Conservation (phyloP, 768 basidiomycete genomes). For the Kwoniella bestiolae region DNA sequence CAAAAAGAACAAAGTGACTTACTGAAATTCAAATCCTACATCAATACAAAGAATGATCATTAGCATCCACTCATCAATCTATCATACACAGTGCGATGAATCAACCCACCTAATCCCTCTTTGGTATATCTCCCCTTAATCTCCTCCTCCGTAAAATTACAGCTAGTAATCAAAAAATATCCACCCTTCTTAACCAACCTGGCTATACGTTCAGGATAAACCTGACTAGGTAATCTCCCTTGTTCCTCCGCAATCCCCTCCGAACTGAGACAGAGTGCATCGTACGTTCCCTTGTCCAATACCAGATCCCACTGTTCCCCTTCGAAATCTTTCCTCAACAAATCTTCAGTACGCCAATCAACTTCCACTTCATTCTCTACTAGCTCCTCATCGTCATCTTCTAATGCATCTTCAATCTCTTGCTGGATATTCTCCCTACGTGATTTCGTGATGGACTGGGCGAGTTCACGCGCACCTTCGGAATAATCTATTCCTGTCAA, state of each 20-base stretch:
- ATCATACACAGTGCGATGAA: no score
- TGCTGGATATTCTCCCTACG: constrained; percentile 26
- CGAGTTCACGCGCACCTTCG: constrained; percentile 53
- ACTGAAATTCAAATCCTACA: constrained; percentile 49
- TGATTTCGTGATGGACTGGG: constrained; percentile 41
- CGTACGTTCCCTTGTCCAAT: constrained; percentile 60
- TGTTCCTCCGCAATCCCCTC: constrained; percentile 37
- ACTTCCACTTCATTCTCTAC: constrained; percentile 27
- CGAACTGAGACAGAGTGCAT: constrained; percentile 57
- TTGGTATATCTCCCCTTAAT: constrained; percentile 53
- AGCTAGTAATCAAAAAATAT: constrained; percentile 60
- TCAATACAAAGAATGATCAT: neutral
- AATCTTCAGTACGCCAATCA: constrained; percentile 49
- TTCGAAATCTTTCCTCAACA: constrained; percentile 39
- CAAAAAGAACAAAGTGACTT: no score
- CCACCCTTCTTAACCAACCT: constrained; percentile 55
- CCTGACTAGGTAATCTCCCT: constrained; percentile 48
- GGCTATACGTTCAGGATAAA: constrained; percentile 57
- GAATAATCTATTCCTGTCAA: constrained; percentile 60
- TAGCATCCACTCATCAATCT: no score
- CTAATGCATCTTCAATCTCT: constrained; percentile 38
- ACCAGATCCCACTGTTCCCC: constrained; percentile 58
- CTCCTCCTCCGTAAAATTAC: constrained; percentile 60
- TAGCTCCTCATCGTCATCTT: constrained; percentile 9
- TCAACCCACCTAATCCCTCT: constrained; percentile 45